phyloP scores from a whole-genome alignment of 2,329 filamentous ascomycete species.

The Colletotrichum paranaense region DNA sequence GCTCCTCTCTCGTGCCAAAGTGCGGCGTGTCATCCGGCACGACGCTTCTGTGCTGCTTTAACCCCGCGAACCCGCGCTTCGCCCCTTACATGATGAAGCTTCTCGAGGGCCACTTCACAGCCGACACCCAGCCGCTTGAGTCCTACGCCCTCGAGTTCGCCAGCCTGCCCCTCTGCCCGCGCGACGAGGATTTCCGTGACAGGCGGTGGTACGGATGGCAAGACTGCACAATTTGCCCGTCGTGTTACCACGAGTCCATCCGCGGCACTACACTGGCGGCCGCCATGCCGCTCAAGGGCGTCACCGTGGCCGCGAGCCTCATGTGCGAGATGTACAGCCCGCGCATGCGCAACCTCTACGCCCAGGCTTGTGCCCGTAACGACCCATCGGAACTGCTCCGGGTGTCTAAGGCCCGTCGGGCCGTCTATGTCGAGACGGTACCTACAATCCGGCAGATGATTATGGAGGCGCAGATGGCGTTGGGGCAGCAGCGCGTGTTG shows the following conservation, averaged over 20 bases:
- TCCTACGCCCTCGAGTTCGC: constrained; percentile 44
- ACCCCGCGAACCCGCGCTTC: constrained; percentile 43
- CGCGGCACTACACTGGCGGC: constrained; percentile 42
- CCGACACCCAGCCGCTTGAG: constrained; percentile 40
- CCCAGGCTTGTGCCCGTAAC: constrained; percentile 42
- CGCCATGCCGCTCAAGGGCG: constrained; percentile 43
- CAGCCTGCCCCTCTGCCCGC: constrained; percentile 42
- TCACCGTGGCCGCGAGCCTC: constrained; percentile 31
- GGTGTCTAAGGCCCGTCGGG: constrained; percentile 41
- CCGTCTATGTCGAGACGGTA: constrained; percentile 48
- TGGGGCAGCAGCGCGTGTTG: constrained; percentile 41
- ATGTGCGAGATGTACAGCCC: constrained; percentile 53
- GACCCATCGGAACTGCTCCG: constrained; percentile 40
- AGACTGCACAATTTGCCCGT: constrained; percentile 48
- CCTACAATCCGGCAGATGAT: constrained; percentile 42
- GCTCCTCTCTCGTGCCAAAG: constrained; percentile 44
- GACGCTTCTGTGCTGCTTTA: constrained; percentile 48
- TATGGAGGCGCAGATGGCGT: constrained; percentile 39
- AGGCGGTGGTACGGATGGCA: constrained; percentile 50
- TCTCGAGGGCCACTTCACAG: constrained; percentile 44
- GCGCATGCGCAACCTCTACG: constrained; percentile 49
- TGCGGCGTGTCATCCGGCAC: constrained; percentile 31
- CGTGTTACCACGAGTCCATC: constrained; percentile 49
- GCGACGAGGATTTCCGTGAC: constrained; percentile 39
- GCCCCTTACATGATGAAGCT: constrained; percentile 38